Conservation (phyloP, 1,284 basidiomycete species). For the Cryptococcus sp. region DNA sequence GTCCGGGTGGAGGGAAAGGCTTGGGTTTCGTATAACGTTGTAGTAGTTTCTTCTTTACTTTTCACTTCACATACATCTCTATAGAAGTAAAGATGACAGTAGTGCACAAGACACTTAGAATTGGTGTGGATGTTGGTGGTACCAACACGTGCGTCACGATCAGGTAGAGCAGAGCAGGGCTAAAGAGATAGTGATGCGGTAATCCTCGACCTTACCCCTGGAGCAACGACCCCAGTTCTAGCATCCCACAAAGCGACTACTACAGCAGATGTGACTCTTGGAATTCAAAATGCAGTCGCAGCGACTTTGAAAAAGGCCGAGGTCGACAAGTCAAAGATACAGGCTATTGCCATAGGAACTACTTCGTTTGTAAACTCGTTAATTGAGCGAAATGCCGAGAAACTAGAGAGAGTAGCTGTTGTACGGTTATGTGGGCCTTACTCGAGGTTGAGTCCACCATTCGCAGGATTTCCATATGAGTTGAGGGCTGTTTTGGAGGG, state of each 20-base stretch:
- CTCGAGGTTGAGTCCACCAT: conserved; percentile 25
- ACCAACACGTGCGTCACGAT: conserved; percentile 23
- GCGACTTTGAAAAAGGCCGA: conserved; percentile 3
- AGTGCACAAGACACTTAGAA: conserved; percentile 23
- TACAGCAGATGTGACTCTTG: conserved; percentile 54
- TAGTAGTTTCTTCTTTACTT: not conserved
- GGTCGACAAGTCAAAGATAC: conserved; percentile 12
- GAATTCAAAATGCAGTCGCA: conserved; percentile 45
- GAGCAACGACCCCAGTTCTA: conserved; percentile 43
- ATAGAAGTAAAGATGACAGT: conserved; percentile 4
- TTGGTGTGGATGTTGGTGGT: conserved; percentile 55
- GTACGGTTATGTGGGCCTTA: conserved; percentile 34
- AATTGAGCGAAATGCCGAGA: conserved; percentile 21
- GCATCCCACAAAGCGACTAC: conserved; percentile 56
- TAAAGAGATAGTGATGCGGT: conserved; percentile 53
- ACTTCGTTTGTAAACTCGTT: conserved; percentile 39
- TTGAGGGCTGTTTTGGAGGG: conserved; percentile 29
- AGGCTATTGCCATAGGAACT: conserved; percentile 34
- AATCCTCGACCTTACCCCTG: conserved; percentile 51
- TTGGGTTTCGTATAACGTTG: too few species aligned
- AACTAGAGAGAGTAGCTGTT: conserved; percentile 31
- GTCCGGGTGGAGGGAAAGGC: not conserved
- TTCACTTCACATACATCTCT: not conserved
- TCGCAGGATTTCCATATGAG: conserved; percentile 32
- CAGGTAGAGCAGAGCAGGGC: conserved; percentile 32